Conservation (phyloP, 1,284 basidiomycete genomes). For the Porodaedalea pini region DNA sequence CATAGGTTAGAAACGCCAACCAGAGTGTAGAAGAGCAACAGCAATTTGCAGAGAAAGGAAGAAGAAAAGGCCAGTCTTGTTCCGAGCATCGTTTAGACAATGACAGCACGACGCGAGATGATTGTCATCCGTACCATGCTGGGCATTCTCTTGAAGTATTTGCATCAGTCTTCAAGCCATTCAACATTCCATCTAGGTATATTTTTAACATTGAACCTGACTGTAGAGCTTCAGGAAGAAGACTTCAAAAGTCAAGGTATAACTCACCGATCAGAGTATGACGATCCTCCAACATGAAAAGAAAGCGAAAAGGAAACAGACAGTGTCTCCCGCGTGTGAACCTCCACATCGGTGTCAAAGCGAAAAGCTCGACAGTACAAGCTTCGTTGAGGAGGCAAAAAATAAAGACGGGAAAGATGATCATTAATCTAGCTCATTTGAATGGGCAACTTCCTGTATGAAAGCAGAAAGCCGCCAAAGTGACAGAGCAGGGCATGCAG, state of each 20-base stretch:
- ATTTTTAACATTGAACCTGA: too few relatives aligned
- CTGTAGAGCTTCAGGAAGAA: too few relatives aligned
- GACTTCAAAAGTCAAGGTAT: too few relatives aligned
- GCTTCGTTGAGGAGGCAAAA: constrained; percentile 44
- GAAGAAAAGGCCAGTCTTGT: too few relatives aligned
- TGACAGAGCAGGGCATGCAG: constrained; percentile 41
- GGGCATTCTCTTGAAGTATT: too few relatives aligned
- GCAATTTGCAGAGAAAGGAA: not conserved
- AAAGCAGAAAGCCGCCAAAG: constrained; percentile 72
- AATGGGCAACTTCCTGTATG: constrained; percentile 74
- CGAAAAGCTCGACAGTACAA: constrained; percentile 23
- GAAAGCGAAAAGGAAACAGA: constrained; percentile 12
- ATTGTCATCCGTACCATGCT: too few relatives aligned
- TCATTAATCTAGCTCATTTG: constrained; percentile 67
- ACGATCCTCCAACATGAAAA: constrained; percentile 16
- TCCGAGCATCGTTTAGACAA: too few relatives aligned
- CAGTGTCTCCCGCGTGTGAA: constrained; percentile 58
- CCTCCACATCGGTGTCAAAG: constrained; percentile 39
- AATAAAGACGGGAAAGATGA: constrained; percentile 35
- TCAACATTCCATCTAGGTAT: too few relatives aligned
- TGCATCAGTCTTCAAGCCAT: too few relatives aligned
- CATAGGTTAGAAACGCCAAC: not conserved
- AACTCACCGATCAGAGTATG: not conserved
- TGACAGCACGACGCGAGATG: too few relatives aligned
- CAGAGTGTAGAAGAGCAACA: not conserved